These are phyloP conservation scores for Nymphaea colorata DNA, from an alignment of 164 flowering plant species.

Conservation along the genomic window DNA sequence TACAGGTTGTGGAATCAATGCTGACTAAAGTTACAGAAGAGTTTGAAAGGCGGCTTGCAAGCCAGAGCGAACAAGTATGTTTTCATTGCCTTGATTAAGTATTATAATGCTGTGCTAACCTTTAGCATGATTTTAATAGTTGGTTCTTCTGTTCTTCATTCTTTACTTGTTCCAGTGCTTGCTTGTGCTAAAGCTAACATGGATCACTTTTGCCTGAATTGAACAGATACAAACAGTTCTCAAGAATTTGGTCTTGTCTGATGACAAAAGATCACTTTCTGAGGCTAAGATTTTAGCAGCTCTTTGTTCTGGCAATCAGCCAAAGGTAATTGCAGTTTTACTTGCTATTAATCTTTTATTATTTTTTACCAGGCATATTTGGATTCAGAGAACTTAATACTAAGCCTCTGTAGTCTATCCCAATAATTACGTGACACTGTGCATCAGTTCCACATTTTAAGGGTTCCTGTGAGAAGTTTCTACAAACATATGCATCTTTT, in stretches of 20 bases:
- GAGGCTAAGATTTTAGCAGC: conserved; percentile 6
- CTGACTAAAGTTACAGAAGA: conserved; percentile 71
- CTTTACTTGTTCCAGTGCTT: no score
- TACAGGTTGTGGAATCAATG: conserved; percentile 76
- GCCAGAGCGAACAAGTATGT: conserved; percentile 39
- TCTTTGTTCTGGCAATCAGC: not conserved
- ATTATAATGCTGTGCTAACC: no score
- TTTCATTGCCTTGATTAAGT: not conserved
- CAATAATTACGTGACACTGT: no score
- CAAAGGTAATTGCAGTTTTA: not conserved
- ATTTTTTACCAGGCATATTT: not conserved
- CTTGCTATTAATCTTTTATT: not conserved
- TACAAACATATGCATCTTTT: not conserved
- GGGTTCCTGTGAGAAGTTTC: not conserved
- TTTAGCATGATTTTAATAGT: no score
- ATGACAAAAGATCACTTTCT: conserved; percentile 6
- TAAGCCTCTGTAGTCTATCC: no score
- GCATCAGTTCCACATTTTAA: no score
- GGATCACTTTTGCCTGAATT: not conserved
- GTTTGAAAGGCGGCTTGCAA: conserved; percentile 50
- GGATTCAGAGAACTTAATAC: no score
- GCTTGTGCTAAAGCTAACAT: not conserved
- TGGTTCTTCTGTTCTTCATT: no score
- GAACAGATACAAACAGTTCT: conserved; percentile 7
- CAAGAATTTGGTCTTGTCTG: conserved; percentile 8